A percentile compares a stretch with the other conserved stretches of the same genome.
phyloP scores from a whole-genome alignment of 1,284 basidiomycete genomes.

The Cystobasidium sp. region DNA sequence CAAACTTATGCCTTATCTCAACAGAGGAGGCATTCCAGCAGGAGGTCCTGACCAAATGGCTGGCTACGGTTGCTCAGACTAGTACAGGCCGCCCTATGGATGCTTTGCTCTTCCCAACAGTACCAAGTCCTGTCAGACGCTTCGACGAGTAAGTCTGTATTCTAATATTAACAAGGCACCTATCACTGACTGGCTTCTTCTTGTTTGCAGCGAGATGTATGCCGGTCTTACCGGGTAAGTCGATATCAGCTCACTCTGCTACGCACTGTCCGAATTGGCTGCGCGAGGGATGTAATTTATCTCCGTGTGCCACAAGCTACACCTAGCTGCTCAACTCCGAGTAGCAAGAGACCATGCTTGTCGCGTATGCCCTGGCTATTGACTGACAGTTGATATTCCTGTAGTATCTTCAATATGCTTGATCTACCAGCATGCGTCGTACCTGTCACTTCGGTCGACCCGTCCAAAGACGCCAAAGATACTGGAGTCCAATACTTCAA shows the following conservation, averaged over 20 bases:
- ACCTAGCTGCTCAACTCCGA: too few relatives aligned
- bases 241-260: neutral
- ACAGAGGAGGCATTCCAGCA: constrained; percentile 38
- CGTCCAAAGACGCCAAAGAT: constrained; percentile 1
- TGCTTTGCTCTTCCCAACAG: constrained; percentile 59
- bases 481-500: constrained; percentile 4
- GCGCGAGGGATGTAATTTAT: too few relatives aligned
- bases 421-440: constrained; percentile 39
- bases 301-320: too few relatives aligned
- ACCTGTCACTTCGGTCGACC: constrained; percentile 35
- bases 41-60: constrained; percentile 28
- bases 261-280: too few relatives aligned
- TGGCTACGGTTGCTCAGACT: constrained; percentile 1
- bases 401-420: constrained; percentile 37
- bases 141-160: neutral
- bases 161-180: neutral
- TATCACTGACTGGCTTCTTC: neutral
- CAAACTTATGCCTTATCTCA: neutral
- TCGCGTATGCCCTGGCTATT: too few relatives aligned
- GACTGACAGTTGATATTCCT: neutral
- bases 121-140: constrained; percentile 30
- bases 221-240: constrained; percentile 14
- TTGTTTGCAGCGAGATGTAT: constrained; percentile 1
- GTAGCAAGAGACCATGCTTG: too few relatives aligned
- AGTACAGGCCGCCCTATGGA: constrained; percentile 38